Conservation (phyloP, 306 rosid species). For the Cucurbita ficifolia region DNA sequence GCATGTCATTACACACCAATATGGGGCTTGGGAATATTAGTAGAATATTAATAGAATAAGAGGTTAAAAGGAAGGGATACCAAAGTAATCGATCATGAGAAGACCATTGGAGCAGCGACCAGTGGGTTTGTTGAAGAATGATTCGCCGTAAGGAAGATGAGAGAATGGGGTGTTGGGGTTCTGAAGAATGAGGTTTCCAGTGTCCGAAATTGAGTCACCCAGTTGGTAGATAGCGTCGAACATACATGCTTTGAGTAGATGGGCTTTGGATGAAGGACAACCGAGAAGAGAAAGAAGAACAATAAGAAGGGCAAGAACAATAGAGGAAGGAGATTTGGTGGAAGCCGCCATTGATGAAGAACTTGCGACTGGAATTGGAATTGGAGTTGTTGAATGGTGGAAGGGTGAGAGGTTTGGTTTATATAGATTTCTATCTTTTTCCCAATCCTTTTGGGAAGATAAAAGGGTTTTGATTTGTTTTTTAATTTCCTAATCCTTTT, state of each 20-base stretch:
- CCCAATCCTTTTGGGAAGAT: no score
- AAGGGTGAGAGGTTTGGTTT: no score
- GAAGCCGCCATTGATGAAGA: not conserved
- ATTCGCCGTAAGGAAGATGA: not conserved
- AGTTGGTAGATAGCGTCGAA: not conserved
- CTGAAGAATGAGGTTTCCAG: not conserved
- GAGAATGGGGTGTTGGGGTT: not conserved
- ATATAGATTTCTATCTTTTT: no score
- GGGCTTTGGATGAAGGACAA: not conserved
- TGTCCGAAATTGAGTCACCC: not conserved
- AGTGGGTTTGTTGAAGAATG: not conserved
- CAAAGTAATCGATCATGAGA: not conserved
- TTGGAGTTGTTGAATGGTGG: no score
- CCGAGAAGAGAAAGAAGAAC: not conserved
- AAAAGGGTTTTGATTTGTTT: no score
- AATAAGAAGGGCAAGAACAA: not conserved
- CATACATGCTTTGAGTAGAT: not conserved
- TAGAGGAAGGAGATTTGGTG: not conserved
- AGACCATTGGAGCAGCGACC: not conserved
- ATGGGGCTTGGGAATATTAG: no score
- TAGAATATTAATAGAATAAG: no score
- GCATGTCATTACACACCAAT: no score
- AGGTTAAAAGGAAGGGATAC: not conserved
- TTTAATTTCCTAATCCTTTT: no score
- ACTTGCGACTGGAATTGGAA: no score